Evolutionary conservation across 352 stramenopile genomes (phyloP), one percentile per base, ranked within the genome.

Genomic region (Hyaloperonospora brassicae): DNA sequence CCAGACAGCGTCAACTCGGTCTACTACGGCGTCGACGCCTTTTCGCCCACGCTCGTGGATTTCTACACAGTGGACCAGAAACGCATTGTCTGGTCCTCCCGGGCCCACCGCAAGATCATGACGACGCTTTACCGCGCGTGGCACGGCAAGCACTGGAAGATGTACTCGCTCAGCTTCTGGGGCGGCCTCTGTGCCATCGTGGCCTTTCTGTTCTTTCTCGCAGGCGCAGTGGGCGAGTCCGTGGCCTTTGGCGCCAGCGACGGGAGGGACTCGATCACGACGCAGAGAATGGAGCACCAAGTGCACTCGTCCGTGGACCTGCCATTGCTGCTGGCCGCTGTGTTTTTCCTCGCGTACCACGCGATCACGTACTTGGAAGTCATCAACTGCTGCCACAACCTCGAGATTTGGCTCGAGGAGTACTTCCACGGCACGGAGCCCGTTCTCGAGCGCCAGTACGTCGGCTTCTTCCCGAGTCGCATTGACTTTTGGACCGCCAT

Each of bases 301-400:
- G 58, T 73, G 10, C 73, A 81, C 42, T 50, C 55, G 25, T 68
- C 74, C 6, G 70, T 89, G 38, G 82, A 93, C 57, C 23, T 76
- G 2, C 79, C 82, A 30, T 60, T 90, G 54, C 68, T 93, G 7
- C 31, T 76, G 11, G 82, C 72, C 13, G 64, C 79, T 10, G 30
- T 73, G 31, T 86, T 75, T 56, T 82, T 84, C 54, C 61, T 90
- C 2, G 46, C 57, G 6, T 72, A 69, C 35, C 72, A 93, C 58
- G 45, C 72, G 12, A 50, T 89, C 35, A 89, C 71, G 62, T 90
- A 90, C 72, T 73, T 90, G 48, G 82, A 93, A 61, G 82, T 93
- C 25, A 88, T 93, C 66, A 93, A 93, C 64, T 86, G 76, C 62
- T 93, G 82, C 68, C 79, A 93, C 57, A 89, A 93, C 63, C 76